Evolutionary conservation across 352 stramenopile species (phyloP).

Genomic region (Phytophthora idaei): DNA sequence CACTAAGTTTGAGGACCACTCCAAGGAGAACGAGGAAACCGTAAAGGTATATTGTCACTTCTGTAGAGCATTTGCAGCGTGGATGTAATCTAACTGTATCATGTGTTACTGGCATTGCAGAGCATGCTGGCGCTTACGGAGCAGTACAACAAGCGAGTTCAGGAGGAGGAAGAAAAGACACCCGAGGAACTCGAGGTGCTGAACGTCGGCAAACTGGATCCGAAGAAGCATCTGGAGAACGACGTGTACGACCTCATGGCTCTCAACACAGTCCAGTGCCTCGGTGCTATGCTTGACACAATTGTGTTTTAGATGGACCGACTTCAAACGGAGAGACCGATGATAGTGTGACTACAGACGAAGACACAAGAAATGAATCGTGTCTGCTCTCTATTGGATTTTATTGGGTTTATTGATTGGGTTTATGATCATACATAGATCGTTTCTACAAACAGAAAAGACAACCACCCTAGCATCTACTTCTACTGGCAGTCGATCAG

Average conservation of each 20-base stretch:
- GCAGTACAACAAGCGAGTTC: slow-evolving; percentile 96
- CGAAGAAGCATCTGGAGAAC: slow-evolving; percentile 93
- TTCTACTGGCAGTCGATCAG: slow-evolving; percentile 11
- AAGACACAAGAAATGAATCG: slow-evolving; percentile 22
- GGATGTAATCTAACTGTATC: slow-evolving; percentile 54
- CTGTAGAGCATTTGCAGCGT: not conserved
- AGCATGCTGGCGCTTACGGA: slow-evolving; percentile 95
- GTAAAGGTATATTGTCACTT: slow-evolving; percentile 73
- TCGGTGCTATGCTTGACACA: slow-evolving; percentile 98
- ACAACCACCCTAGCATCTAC: slow-evolving; percentile 23
- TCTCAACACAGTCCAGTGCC: slow-evolving; percentile 98
- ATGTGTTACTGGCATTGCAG: slow-evolving; percentile 52
- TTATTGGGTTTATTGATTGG: slow-evolving; percentile 14
- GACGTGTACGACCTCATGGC: slow-evolving; percentile 98
- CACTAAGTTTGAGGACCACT: slow-evolving; percentile 96
- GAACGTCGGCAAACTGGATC: slow-evolving; percentile 98
- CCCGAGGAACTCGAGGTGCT: slow-evolving; percentile 96
- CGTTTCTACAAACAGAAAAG: slow-evolving; percentile 35
- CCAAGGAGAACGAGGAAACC: slow-evolving; percentile 91
- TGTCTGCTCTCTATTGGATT: slow-evolving; percentile 18
- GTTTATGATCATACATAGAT: slow-evolving; percentile 23
- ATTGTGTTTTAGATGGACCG: slow-evolving; percentile 94
- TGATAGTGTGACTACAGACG: slow-evolving; percentile 19
- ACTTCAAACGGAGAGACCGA: slow-evolving; percentile 14
- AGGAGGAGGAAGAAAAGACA: slow-evolving; percentile 98